A percentile compares a stretch with the other conserved stretches of the same genome.
These are phyloP conservation scores for Fulvia fulva DNA, from an alignment of 2,329 filamentous ascomycete genomes.

Conservation along the genomic window DNA sequence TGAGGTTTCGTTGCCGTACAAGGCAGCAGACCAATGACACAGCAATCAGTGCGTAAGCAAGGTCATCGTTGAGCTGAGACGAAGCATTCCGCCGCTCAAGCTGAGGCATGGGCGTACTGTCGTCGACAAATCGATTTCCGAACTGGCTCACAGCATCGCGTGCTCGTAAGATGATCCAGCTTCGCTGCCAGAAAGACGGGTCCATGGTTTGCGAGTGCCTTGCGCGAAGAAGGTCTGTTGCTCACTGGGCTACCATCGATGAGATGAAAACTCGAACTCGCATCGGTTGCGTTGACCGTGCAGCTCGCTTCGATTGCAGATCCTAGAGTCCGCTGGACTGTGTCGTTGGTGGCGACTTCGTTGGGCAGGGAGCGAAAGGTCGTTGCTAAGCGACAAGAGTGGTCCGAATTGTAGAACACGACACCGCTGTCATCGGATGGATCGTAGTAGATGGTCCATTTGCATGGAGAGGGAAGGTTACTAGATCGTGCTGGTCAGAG, in stretches of 20 bases:
- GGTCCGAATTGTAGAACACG: not conserved
- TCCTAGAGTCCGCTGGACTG: not conserved
- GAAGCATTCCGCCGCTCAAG: no score
- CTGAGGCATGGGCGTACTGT: no score
- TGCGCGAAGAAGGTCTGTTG: no score
- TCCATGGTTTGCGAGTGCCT: no score
- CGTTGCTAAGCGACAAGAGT: slow-evolving; percentile 1
- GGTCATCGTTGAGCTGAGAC: no score
- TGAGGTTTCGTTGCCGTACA: no score
- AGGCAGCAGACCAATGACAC: no score
- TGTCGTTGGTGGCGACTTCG: not conserved
- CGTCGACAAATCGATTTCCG: no score
- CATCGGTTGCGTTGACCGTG: not conserved
- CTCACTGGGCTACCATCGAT: not conserved
- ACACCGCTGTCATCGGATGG: not conserved
- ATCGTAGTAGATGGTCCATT: not conserved
- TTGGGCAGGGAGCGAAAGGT: slow-evolving; percentile 1
- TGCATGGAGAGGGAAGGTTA: not conserved
- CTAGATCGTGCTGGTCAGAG: not conserved
- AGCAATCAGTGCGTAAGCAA: no score
- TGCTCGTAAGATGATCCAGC: no score
- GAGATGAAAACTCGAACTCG: not conserved
- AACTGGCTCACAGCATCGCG: no score
- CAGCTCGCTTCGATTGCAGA: not conserved
- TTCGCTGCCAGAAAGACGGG: no score